Evolutionary conservation across 1,139 yeast genomes (phyloP), one percentile per base, ranked within the genome.

Genomic region (Protomyces lactucae-debilis): DNA sequence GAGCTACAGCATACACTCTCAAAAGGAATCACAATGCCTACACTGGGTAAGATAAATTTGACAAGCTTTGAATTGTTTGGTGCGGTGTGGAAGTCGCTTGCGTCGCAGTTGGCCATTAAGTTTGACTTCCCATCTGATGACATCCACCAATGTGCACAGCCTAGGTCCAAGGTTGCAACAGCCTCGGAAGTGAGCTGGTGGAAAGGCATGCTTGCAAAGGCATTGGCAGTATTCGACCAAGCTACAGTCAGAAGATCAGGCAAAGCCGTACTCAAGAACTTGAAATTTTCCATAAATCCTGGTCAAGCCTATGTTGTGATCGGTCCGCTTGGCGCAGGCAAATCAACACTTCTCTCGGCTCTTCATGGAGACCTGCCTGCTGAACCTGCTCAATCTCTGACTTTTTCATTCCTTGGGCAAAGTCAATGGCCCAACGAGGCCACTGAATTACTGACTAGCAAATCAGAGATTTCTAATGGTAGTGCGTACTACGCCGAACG

Each of bases 401-500:
- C 76, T 1, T 87, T 83, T 69, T 90, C 93, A 3, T 76, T 82
- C 35, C 70, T 81, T 48, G 66, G 65, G 52, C 72, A 74, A 21
- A 69, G 74, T 3, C 65, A 68, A 3, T 80, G 83, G 83, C 83
- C 83, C 0, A 71, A 77, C 12, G 79, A 80, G 57, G 82, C 75
- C 1, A 78, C 80, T 14, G 81, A 80, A 67, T 74, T 84, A 65
- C 78, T 92, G 25, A 51, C 45, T 16, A 84, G 85, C 71, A 91
- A 91, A 72, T 79, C 81, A 66, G 87, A 88, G n/a, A 80, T 76
- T 0, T 71, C 75, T 18, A 55, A 60, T 40, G 72, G 72, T 48
- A 87, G 85, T 60, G 88, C 91, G 0, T 95, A 92, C 76, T 72
- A 93, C 60, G 85, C 95, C 55, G 97, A 98, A 0, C 76, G 99